phyloP scores from a whole-genome alignment of 345 rosid genomes.

The Reutealis trisperma region DNA sequence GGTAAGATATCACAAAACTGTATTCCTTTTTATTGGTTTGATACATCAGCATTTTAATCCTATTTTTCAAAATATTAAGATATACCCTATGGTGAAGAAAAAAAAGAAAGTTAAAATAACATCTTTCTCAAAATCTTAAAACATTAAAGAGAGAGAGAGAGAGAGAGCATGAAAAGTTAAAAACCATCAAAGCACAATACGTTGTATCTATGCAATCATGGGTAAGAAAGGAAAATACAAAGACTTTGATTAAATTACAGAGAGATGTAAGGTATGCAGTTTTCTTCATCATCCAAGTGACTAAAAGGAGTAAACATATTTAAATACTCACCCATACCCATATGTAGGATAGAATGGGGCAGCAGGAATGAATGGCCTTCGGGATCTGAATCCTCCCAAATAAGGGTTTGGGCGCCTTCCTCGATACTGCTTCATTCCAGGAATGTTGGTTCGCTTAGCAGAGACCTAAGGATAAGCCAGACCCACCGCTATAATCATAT shows the following conservation, averaged over 20 bases:
- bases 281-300: not conserved
- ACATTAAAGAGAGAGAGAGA: no score
- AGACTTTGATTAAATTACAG: not conserved
- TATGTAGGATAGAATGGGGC: slow-evolving; percentile 64
- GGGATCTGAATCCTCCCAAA: slow-evolving; percentile 66
- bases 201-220: not conserved
- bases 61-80: not conserved
- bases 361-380: slow-evolving; percentile 79
- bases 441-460: slow-evolving; percentile 92
- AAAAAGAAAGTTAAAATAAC: not conserved
- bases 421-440: slow-evolving; percentile 91
- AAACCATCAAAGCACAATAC: not conserved
- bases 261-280: not conserved
- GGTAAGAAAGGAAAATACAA: not conserved
- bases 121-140: not conserved
- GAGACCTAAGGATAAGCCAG: slow-evolving; percentile 63
- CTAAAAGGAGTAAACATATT: slow-evolving; percentile 11
- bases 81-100: not conserved
- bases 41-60: not conserved
- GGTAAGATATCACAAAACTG: not conserved
- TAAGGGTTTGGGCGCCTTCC: slow-evolving; percentile 74
- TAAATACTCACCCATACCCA: slow-evolving; percentile 69
- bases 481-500: slow-evolving; percentile 11
- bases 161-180: not conserved
- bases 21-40: not conserved